phyloP scores from a whole-genome alignment of 2,329 filamentous ascomycete species.

The Fonsecaea multimorphosa region DNA sequence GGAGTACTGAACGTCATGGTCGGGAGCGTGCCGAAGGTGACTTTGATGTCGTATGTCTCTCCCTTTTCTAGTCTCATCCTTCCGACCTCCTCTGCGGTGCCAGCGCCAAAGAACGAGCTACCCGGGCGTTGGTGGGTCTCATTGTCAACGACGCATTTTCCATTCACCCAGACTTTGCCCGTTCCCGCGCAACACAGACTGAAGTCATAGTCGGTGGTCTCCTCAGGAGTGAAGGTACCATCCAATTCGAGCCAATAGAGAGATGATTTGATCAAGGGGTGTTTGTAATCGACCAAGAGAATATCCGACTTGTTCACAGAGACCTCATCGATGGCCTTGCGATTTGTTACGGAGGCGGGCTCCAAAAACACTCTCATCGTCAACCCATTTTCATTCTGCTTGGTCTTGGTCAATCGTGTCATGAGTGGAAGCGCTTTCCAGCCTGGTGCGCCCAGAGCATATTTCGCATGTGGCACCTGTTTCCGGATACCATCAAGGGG shows the following conservation, averaged over 20 bases:
- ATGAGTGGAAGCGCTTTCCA: conserved; percentile 69
- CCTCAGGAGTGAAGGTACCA: conserved; percentile 64
- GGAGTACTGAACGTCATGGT: conserved; percentile 62
- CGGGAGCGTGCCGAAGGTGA: conserved; percentile 66
- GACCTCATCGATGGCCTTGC: conserved; percentile 60
- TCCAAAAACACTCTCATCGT: conserved; percentile 68
- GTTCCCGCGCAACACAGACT: conserved; percentile 70
- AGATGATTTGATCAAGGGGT: conserved; percentile 55
- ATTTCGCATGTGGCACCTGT: conserved; percentile 51
- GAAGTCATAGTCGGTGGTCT: conserved; percentile 68
- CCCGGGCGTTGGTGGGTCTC: conserved; percentile 67
- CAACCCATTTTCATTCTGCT: conserved; percentile 63
- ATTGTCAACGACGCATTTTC: conserved; percentile 68
- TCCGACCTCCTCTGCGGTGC: conserved; percentile 68
- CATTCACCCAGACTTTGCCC: conserved; percentile 69
- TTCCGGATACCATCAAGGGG: conserved; percentile 53
- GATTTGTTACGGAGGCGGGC: conserved; percentile 55
- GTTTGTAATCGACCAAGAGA: conserved; percentile 62
- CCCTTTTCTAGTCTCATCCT: conserved; percentile 64
- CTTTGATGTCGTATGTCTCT: conserved; percentile 63
- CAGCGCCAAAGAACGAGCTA: conserved; percentile 69
- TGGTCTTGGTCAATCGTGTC: conserved; percentile 59
- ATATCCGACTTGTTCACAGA: conserved; percentile 52
- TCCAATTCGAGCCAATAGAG: conserved; percentile 68
- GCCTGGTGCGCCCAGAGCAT: conserved; percentile 67